phyloP scores from a whole-genome alignment of 2,329 filamentous ascomycete genomes.

The Stemphylium vesicarium region DNA sequence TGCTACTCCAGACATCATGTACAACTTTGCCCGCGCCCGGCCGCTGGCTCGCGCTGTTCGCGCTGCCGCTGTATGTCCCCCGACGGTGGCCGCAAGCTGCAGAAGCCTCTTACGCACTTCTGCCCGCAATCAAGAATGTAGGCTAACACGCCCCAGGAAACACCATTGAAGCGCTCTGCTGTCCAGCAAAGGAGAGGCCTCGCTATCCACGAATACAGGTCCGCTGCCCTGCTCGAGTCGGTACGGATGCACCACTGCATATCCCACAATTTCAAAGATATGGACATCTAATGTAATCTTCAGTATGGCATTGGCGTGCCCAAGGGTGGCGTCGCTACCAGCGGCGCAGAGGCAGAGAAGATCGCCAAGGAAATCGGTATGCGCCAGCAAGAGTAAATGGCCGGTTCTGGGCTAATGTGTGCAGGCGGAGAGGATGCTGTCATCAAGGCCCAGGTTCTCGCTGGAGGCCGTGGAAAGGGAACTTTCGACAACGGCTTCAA shows the following conservation, averaged over 20 bases:
- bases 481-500: constrained; percentile 98
- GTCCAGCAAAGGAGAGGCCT: constrained; percentile 84
- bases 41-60: constrained; percentile 80
- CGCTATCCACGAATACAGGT: constrained; percentile 98
- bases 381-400: constrained; percentile 27
- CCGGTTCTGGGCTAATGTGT: constrained; percentile 36
- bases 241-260: constrained; percentile 50
- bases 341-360: constrained; percentile 84
- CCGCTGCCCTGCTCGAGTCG: constrained; percentile 82
- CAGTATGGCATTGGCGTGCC: constrained; percentile 96
- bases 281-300: constrained; percentile 32
- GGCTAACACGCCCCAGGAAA: constrained; percentile 58
- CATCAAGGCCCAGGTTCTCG: constrained; percentile 99
- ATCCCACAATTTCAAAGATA: constrained; percentile 9
- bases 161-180: constrained; percentile 61
- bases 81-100: constrained; percentile 17
- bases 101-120: constrained; percentile 41
- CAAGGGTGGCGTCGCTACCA: constrained; percentile 84
- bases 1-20: constrained; percentile 67
- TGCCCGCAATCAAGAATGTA: constrained; percentile 29
- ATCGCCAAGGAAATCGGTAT: constrained; percentile 87
- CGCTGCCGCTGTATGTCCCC: constrained; percentile 71
- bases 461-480: constrained; percentile 96
- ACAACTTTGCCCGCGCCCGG: constrained; percentile 79
- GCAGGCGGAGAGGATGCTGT: constrained; percentile 88